Percentiles rank a stretch among this genome's conserved stretches.
These are phyloP conservation scores for Linum lewisii DNA, from an alignment of 345 rosid species.

Conservation along the genomic window DNA sequence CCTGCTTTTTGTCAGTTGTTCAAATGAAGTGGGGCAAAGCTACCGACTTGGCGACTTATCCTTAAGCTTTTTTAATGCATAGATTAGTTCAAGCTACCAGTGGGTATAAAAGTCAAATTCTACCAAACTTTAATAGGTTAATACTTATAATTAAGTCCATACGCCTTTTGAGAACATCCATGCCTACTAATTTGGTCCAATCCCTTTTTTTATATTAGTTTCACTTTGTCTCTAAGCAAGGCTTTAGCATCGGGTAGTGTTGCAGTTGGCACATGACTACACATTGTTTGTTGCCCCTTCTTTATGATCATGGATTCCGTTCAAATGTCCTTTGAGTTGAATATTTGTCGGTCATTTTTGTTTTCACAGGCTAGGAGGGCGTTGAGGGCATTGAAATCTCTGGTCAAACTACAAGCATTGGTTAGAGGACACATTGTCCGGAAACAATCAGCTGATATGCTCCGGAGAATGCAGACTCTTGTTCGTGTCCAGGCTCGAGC, in stretches of 20 bases:
- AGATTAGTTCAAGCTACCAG: neutral
- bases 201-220: no score
- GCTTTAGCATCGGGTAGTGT: neutral
- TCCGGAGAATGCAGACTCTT: slow-evolving; percentile 27
- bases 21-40: neutral
- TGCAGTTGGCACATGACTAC: neutral
- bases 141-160: neutral
- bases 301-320: no score
- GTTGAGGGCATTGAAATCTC: slow-evolving; percentile 23
- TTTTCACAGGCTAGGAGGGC: slow-evolving; percentile 27
- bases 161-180: neutral
- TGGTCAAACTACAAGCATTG: slow-evolving; percentile 28
- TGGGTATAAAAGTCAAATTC: neutral
- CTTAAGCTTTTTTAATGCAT: neutral
- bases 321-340: slow-evolving; percentile 3
- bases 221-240: neutral
- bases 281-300: no score
- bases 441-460: slow-evolving; percentile 29
- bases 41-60: neutral
- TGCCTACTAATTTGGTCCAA: neutral
- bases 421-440: slow-evolving; percentile 30
- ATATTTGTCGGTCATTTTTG: slow-evolving; percentile 6
- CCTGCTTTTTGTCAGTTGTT: neutral
- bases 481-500: slow-evolving; percentile 23
- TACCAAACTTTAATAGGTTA: neutral